Evolutionary conservation across 768 basidiomycete species (phyloP).

Genomic region (Mycena galericulata): DNA sequence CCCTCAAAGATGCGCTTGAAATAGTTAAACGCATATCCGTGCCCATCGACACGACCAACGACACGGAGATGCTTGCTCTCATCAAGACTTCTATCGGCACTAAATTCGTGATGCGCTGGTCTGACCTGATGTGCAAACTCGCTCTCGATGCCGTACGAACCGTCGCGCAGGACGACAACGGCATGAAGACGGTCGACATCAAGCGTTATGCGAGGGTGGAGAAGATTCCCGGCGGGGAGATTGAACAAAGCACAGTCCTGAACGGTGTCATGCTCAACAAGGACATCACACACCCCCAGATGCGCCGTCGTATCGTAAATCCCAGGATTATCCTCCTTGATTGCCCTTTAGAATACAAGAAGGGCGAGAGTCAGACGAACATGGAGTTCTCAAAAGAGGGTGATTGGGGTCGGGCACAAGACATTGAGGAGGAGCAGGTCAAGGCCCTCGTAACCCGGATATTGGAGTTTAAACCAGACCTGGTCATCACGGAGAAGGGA

Average conservation of each 20-base stretch:
- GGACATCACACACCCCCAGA: conserved; percentile 97
- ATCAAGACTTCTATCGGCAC: conserved; percentile 99
- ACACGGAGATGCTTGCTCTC: conserved; percentile 92
- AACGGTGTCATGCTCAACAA: conserved; percentile 98
- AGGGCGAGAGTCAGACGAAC: conserved; percentile 98
- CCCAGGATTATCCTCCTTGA: conserved; percentile 92
- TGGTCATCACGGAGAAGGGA: conserved; percentile 98
- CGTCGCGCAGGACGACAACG: conserved; percentile 82
- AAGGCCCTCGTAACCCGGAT: conserved; percentile 87
- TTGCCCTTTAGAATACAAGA: conserved; percentile 98
- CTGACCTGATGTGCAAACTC: conserved; percentile 96
- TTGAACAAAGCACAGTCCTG: conserved; percentile 90
- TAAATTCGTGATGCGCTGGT: conserved; percentile 97
- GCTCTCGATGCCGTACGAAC: conserved; percentile 93
- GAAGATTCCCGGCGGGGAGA: conserved; percentile 97
- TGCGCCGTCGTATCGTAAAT: conserved; percentile 91
- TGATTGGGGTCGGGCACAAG: conserved; percentile 93
- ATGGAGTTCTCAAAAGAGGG: conserved; percentile 96
- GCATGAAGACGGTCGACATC: conserved; percentile 93
- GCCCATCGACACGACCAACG: conserved; percentile 88
- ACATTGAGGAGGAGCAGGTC: conserved; percentile 98
- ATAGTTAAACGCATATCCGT: conserved; percentile 90
- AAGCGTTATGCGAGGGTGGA: conserved; percentile 98
- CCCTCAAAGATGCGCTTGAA: conserved; percentile 90
- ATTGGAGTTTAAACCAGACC: conserved; percentile 93